Evolutionary conservation across 208 protist genomes (phyloP), one percentile per base, ranked within the genome.

Genomic region (Leishmania martiniquensis): DNA sequence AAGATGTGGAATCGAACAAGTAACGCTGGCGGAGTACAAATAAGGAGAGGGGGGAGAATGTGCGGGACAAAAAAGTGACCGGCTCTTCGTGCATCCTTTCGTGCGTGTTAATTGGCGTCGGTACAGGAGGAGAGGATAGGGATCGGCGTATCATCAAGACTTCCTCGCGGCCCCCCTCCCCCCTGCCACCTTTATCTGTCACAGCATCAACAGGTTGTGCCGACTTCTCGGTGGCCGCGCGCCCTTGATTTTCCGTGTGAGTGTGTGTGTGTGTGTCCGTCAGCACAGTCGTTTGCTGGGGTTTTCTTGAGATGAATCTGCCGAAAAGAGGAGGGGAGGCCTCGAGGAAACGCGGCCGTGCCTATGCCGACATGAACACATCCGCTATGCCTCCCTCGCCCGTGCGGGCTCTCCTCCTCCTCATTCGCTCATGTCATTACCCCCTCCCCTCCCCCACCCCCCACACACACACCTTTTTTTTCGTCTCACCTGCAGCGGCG

Each of bases 1-100:
- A 95, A 70, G 84, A 96, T 73, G 57, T 80, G 22, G 44, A 88
- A 39, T 51, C 83, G 34, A 77, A 66, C 49, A 87, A 84, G 76
- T 80, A 68, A 60, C 47, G 47, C 5, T 57, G 29, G 32, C 22
- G 65, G 32, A 49, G 13, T 20, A n/a, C 17, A 12, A 47, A 22
- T 29, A 4, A 51, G 32, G 39, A 25, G 22, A n/a, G 42, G 29
- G 65, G 29, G 20, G 25, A 34, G 0, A 2, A 49, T 17, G 42
- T 13, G 6, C 25, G 12, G 32, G 59, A 34, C 4, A 4, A 17
- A 69, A n/a, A 3, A 42, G 65, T 12, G 29, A 6, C 20, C 25
- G 62, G 62, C 25, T 22, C 37, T 29, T 67, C 20, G 37, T 67
- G 62, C 25, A 20, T 39, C 37, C 10, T 44, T 12, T 20, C 20